These are phyloP conservation scores for Vigna hirtella DNA, from an alignment of 306 rosid species.

Conservation along the genomic window DNA sequence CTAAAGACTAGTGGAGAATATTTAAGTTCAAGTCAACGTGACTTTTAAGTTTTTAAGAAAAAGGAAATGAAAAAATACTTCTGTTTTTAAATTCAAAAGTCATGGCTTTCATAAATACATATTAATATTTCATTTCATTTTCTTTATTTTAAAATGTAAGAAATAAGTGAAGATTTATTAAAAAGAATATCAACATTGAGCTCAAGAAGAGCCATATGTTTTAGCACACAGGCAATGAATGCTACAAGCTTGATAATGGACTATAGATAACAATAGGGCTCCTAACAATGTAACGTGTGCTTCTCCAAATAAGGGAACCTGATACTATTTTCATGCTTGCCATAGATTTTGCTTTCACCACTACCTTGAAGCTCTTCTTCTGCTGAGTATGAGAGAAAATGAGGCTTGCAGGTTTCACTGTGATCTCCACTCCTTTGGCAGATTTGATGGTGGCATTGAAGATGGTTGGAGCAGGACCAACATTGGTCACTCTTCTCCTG, in stretches of 20 bases:
- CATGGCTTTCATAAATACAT: too few relatives aligned
- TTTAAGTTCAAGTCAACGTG: too few relatives aligned
- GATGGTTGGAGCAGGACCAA: conserved; percentile 59
- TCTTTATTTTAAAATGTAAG: too few relatives aligned
- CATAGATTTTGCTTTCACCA: conserved; percentile 68
- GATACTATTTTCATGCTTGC: conserved; percentile 54
- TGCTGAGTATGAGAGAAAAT: conserved; percentile 56
- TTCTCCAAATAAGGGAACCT: conserved; percentile 71
- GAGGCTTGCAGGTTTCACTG: conserved; percentile 59
- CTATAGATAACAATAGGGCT: conserved; percentile 79
- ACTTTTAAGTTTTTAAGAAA: too few relatives aligned
- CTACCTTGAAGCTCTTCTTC: conserved; percentile 74
- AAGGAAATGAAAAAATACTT: too few relatives aligned
- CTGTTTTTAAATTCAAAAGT: too few relatives aligned
- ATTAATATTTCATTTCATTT: too few relatives aligned
- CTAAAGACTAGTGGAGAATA: too few relatives aligned
- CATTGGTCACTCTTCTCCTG: conserved; percentile 76
- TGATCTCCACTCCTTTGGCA: conserved; percentile 72
- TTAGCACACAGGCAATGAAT: conserved; percentile 1
- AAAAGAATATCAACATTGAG: background rate
- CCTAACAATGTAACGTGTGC: conserved; percentile 58
- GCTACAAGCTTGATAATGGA: conserved; percentile 19
- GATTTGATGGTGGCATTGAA: conserved; percentile 67
- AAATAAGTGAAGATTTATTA: too few relatives aligned
- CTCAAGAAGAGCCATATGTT: conserved; percentile 5